Base-by-base conservation (phyloP, 2,329 filamentous ascomycete genomes). In the Colletotrichum sp. region DNA sequence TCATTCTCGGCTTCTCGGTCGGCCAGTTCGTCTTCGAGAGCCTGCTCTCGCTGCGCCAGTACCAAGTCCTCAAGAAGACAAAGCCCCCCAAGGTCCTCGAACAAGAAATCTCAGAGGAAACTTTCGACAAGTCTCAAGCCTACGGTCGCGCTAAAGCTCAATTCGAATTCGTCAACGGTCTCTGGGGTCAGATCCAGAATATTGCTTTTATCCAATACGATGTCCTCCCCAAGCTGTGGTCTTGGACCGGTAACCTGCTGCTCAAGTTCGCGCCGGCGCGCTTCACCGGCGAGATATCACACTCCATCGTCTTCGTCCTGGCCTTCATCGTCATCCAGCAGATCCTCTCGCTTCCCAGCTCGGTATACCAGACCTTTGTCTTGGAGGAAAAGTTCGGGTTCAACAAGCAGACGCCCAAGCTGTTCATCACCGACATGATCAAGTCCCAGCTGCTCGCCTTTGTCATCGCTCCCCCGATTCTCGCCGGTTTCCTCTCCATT, bases 341-440 rank as follows among this genome's bases (percentile, higher is more conserved):
- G 81, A 79, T 94, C 71, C 87, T 98, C 78, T 94, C 93, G 73
- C 87, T 98, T 69, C 97, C 97, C 5, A 91, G 93, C 76, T 94
- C 93, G 71, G 93, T 98, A 85, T 99, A 98, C 89, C 93, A 96
- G 87, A 97, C 95, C 15, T 99, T 99, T 82, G 95, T 98, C 64
- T 89, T 99, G 72, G 97, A 99, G 86, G 96, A 98, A 87, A 94
- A 95, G 83, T 99, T 98, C 81, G 97, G 97, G 66, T 99, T 99
- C 91, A 99, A 99, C 87, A 99, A 99, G 88, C 96, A 98, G 89
- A 98, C 97, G 0, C 88, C 95, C 71, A 93, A 93, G 84, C 90
- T 98, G 34, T 99, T 96, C 90, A 83, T 98, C 69, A 94, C 92
- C 80, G 97, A 99, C 84, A 93, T 98, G 87, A 85, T 98, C 87